Evolutionary conservation across 2,329 filamentous ascomycete genomes (phyloP).

Genomic region (Sphaerulina populicola): DNA sequence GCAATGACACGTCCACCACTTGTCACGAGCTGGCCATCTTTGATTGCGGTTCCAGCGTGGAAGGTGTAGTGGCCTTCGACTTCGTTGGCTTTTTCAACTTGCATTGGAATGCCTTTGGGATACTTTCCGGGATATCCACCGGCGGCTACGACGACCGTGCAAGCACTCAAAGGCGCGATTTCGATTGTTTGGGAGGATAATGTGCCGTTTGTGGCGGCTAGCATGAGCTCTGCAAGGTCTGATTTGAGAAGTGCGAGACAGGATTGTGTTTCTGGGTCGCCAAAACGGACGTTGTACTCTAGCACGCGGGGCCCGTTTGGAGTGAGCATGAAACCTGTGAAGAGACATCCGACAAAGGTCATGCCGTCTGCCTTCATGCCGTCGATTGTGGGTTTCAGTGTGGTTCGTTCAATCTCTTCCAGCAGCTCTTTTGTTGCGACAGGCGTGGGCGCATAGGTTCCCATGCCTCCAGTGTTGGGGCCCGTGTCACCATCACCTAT

Average conservation of each 20-base stretch:
- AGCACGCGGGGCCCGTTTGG: conserved; percentile 69
- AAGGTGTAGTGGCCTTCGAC: conserved; percentile 60
- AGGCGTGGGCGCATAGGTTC: conserved; percentile 75
- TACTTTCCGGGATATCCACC: conserved; percentile 85
- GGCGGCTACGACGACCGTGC: conserved; percentile 88
- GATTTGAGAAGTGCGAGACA: conserved; percentile 74
- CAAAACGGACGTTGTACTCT: conserved; percentile 90
- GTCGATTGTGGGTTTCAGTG: conserved; percentile 81
- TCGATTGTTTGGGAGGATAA: conserved; percentile 46
- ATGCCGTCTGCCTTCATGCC: conserved; percentile 72
- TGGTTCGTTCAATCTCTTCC: conserved; percentile 66
- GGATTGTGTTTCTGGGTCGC: conserved; percentile 85
- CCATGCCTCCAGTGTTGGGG: conserved; percentile 95
- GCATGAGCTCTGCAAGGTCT: conserved; percentile 81
- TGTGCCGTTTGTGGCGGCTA: conserved; percentile 69
- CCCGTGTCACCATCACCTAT: conserved; percentile 84
- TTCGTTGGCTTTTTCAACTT: conserved; percentile 45
- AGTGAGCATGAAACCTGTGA: conserved; percentile 92
- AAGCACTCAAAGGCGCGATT: conserved; percentile 54
- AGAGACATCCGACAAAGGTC: conserved; percentile 66
- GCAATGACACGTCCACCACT: conserved; percentile 89
- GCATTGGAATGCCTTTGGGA: conserved; percentile 63
- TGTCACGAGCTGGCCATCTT: conserved; percentile 58
- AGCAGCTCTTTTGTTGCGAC: conserved; percentile 53
- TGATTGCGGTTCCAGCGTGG: conserved; percentile 76